Evolutionary conservation across 116 monocot species (phyloP).

Genomic region (Posidonia oceanica): DNA sequence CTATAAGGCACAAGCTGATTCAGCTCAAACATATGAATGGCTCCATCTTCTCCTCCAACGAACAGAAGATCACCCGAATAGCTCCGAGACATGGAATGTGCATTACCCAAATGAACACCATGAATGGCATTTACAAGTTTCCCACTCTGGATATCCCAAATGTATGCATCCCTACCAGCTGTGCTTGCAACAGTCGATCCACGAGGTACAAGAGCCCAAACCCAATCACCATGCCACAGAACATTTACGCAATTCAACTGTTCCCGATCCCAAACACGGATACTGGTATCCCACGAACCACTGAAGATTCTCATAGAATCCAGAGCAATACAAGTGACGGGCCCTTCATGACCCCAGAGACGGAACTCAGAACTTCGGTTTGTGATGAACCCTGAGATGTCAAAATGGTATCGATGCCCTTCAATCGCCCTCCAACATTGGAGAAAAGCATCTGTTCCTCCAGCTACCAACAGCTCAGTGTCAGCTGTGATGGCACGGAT

Average conservation of each 20-base stretch:
- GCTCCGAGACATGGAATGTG: slow-evolving; percentile 55
- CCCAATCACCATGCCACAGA: slow-evolving; percentile 75
- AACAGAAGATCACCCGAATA: slow-evolving; percentile 64
- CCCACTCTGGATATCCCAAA: slow-evolving; percentile 61
- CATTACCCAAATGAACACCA: slow-evolving; percentile 50
- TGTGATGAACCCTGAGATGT: slow-evolving; percentile 22
- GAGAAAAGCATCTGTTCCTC: slow-evolving; percentile 66
- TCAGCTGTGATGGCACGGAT: slow-evolving; percentile 78
- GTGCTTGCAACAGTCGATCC: slow-evolving; percentile 58
- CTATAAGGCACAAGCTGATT: slow-evolving; percentile 2
- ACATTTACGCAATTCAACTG: slow-evolving; percentile 44
- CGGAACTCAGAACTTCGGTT: slow-evolving; percentile 38
- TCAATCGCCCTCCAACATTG: slow-evolving; percentile 73
- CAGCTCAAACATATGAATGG: slow-evolving; percentile 69
- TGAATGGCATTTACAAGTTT: slow-evolving; percentile 16
- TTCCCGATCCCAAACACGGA: slow-evolving; percentile 65
- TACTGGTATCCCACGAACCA: slow-evolving; percentile 93
- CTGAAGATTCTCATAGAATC: slow-evolving; percentile 69
- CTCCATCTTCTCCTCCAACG: slow-evolving; percentile 83
- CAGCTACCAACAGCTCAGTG: slow-evolving; percentile 46
- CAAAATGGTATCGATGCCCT: slow-evolving; percentile 49
- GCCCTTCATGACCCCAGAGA: slow-evolving; percentile 91
- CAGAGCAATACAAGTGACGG: slow-evolving; percentile 78
- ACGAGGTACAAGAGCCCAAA: slow-evolving; percentile 59
- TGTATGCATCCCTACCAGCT: slow-evolving; percentile 62